These are phyloP conservation scores for Talaromyces sp. DNA, from an alignment of 2,329 filamentous ascomycete species.

Conservation along the genomic window DNA sequence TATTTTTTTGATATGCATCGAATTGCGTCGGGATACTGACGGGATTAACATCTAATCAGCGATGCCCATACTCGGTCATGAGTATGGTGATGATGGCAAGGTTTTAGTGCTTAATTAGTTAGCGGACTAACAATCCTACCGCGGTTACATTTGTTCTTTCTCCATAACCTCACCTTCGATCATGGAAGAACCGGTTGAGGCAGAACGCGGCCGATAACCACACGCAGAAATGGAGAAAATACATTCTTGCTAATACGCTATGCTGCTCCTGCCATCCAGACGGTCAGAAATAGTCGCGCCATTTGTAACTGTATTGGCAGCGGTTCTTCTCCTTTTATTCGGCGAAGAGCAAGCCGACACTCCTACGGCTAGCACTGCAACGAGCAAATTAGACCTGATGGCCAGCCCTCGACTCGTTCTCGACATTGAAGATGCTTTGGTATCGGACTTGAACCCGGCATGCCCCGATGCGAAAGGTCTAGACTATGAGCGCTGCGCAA, in stretches of 20 bases:
- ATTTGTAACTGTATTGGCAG: not conserved
- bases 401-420: not conserved
- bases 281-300: not conserved
- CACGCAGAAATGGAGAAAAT: not conserved
- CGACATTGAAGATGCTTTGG: slow-evolving; percentile 8
- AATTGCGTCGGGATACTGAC: not conserved
- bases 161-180: not conserved
- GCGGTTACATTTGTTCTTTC: not conserved
- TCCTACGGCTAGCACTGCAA: not conserved
- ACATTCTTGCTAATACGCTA: not conserved
- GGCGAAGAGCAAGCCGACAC: not conserved
- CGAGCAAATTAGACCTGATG: not conserved
- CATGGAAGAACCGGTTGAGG: not conserved
- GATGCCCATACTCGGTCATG: not conserved
- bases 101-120: not conserved
- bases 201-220: not conserved
- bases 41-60: not conserved
- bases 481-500: slow-evolving; percentile 21
- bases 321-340: not conserved
- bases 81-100: not conserved
- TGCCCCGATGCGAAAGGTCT: not conserved
- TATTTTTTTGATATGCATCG: not conserved
- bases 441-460: slow-evolving; percentile 4
- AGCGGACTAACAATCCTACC: not conserved
- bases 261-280: not conserved